phyloP scores from a whole-genome alignment of 192 early-diverging fungal genomes.

The Funneliformis mosseae region DNA sequence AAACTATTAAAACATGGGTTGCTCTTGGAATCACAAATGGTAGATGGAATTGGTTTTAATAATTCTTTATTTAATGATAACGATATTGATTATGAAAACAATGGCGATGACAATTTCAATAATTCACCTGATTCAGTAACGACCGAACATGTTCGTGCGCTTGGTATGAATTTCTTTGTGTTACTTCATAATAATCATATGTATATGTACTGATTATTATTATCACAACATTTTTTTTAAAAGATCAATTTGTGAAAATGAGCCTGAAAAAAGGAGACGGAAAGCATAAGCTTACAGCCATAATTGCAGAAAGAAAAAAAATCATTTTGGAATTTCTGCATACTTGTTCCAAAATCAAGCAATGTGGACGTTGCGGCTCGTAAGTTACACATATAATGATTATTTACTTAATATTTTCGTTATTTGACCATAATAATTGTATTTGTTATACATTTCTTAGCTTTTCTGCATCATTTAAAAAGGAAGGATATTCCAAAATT shows the following conservation, averaged over 20 bases:
- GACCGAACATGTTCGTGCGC: neutral
- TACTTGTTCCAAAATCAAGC: conserved; percentile 41
- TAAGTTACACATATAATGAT: too few relatives aligned
- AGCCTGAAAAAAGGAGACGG: neutral
- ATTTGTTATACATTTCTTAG: too few relatives aligned
- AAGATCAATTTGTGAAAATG: conserved; percentile 13
- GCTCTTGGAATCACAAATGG: conserved; percentile 77
- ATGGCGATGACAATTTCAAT: conserved; percentile 58
- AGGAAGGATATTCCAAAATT: conserved; percentile 82
- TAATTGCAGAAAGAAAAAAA: conserved; percentile 54
- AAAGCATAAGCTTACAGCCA: conserved; percentile 42
- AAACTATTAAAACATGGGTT: conserved; percentile 85
- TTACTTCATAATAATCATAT: neutral
- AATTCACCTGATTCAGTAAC: conserved; percentile 24
- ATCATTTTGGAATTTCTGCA: conserved; percentile 56
- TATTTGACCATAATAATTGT: too few relatives aligned
- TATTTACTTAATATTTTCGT: neutral
- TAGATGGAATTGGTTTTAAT: conserved; percentile 64
- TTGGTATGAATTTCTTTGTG: neutral
- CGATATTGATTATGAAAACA: too few relatives aligned
- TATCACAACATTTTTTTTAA: neutral
- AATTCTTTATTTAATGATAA: conserved; percentile 47
- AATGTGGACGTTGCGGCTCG: conserved; percentile 70
- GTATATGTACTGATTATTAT: neutral
- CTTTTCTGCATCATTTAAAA: conserved; percentile 70